Evolutionary conservation across 2,329 filamentous ascomycete species (phyloP).

Genomic region (Mycosphaerella arachidis): DNA sequence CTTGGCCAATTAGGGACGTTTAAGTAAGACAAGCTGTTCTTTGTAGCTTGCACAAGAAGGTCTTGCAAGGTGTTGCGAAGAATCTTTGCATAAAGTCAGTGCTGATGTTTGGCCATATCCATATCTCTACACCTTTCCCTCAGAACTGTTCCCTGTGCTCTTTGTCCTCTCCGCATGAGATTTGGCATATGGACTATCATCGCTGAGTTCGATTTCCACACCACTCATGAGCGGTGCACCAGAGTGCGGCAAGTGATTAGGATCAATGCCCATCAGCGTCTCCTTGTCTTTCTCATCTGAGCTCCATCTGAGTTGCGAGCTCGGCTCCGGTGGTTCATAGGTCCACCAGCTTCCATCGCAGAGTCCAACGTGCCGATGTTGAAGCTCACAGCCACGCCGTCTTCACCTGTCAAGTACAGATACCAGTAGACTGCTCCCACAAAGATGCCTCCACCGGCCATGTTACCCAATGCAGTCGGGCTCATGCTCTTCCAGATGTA

Average conservation of each 20-base stretch:
- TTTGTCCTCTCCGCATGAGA: conserved; percentile 21
- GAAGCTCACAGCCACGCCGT: conserved; percentile 21
- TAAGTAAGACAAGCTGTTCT: neutral
- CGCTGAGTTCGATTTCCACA: conserved; percentile 20
- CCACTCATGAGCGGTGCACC: conserved; percentile 17
- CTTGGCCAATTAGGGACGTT: neutral
- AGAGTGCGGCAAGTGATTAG: conserved; percentile 12
- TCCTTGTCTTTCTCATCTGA: neutral
- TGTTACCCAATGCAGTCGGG: conserved; percentile 50
- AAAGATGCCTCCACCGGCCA: conserved; percentile 61
- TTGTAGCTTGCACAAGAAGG: neutral
- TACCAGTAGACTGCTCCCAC: conserved; percentile 48
- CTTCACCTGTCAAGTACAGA: conserved; percentile 25
- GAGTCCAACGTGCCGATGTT: conserved; percentile 18
- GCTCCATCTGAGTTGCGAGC: neutral
- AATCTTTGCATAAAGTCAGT: neutral
- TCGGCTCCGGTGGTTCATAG: conserved; percentile 11
- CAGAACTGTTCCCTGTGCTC: neutral
- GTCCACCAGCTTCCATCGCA: conserved; percentile 24
- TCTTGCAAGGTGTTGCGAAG: neutral
- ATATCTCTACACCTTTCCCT: neutral
- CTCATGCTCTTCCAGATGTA: conserved; percentile 57
- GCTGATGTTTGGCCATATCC: neutral
- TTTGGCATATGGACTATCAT: conserved; percentile 20
- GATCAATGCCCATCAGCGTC: conserved; percentile 7